A percentile compares a stretch with the other conserved stretches of the same genome.
Conservation (phyloP, 1,139 yeast species). For the Arxiozyma slooffiae region DNA sequence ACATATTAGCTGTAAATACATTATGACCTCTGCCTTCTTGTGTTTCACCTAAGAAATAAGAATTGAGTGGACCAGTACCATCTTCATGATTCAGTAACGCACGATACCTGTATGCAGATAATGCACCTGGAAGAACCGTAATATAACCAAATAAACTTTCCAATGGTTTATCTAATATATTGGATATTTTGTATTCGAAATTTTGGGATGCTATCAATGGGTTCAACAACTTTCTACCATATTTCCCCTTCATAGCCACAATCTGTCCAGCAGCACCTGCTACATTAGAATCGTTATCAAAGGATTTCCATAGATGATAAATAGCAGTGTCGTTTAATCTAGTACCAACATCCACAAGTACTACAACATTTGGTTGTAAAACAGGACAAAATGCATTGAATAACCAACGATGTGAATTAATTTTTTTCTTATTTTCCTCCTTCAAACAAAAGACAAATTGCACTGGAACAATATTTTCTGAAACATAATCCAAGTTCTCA, state of each 20-base stretch:
- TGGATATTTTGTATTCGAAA: conserved; percentile 93
- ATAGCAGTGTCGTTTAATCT: conserved; percentile 76
- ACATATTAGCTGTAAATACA: conserved; percentile 94
- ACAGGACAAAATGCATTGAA: conserved; percentile 88
- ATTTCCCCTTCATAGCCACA: conserved; percentile 84
- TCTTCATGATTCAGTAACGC: conserved; percentile 78
- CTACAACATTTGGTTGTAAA: conserved; percentile 77
- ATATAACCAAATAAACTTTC: conserved; percentile 92
- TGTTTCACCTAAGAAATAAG: conserved; percentile 86
- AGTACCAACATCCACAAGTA: conserved; percentile 86
- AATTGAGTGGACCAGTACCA: conserved; percentile 84
- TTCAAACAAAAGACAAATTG: conserved; percentile 84
- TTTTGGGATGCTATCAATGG: conserved; percentile 95
- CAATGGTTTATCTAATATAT: conserved; percentile 87
- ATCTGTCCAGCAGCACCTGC: conserved; percentile 99
- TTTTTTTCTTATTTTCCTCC: conserved; percentile 80
- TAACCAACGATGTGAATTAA: conserved; percentile 92
- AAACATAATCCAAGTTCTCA: conserved; percentile 71
- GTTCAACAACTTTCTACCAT: conserved; percentile 67
- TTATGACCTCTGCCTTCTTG: conserved; percentile 49
- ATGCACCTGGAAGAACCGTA: conserved; percentile 90
- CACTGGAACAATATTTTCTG: conserved; percentile 81
- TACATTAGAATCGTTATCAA: conserved; percentile 88
- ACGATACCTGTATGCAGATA: conserved; percentile 85
- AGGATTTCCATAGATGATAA: conserved; percentile 92